Conservation (phyloP, 768 basidiomycete genomes). For the Xanthoconium stramineum region DNA sequence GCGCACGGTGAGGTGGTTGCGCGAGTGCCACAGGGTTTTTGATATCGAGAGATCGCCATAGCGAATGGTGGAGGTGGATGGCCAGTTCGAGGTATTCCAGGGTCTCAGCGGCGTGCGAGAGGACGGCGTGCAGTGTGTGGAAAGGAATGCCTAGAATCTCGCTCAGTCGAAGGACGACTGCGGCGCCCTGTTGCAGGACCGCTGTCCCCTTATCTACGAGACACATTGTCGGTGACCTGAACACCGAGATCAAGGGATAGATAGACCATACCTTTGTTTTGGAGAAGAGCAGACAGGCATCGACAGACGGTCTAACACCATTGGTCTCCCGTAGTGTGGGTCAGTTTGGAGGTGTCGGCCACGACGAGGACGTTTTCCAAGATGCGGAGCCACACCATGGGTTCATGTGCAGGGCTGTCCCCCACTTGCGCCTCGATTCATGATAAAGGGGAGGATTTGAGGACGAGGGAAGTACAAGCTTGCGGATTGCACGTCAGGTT, state of each 20-base stretch:
- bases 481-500: constrained; percentile 68
- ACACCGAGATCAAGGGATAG: neutral
- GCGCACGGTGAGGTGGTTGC: constrained; percentile 34
- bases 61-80: constrained; percentile 1
- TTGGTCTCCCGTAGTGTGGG: constrained; percentile 51
- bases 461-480: constrained; percentile 66
- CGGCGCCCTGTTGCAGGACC: constrained; percentile 24
- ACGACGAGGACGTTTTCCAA: constrained; percentile 60
- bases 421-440: constrained; percentile 81
- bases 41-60: neutral
- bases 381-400: constrained; percentile 61
- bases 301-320: constrained; percentile 58
- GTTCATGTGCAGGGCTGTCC: constrained; percentile 31
- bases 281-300: constrained; percentile 37
- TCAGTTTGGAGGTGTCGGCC: constrained; percentile 49
- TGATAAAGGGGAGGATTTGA: constrained; percentile 66
- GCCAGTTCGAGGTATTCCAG: constrained; percentile 30
- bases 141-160: constrained; percentile 29
- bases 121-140: constrained; percentile 28
- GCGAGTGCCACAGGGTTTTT: constrained; percentile 4
- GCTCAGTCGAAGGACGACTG: constrained; percentile 37
- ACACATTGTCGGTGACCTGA: neutral
- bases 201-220: constrained; percentile 18
- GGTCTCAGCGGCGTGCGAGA: constrained; percentile 27
- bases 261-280: constrained; percentile 9